Evolutionary conservation across 179 eudicot species (phyloP).

Genomic region (Gypsophila paniculata): DNA sequence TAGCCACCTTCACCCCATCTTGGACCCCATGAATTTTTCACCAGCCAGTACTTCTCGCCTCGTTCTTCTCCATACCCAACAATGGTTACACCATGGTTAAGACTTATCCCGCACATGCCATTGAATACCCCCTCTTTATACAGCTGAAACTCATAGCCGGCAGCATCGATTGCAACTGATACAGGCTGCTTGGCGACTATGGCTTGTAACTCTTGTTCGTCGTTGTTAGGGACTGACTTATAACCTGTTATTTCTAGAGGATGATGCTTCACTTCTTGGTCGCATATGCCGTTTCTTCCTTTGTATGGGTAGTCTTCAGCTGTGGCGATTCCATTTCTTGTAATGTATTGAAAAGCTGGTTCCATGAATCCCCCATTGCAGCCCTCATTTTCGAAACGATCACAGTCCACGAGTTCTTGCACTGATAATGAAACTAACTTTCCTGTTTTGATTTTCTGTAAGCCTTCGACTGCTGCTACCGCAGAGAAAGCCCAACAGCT

Average conservation of each 20-base stretch:
- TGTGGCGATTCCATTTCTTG: slow-evolving; percentile 29
- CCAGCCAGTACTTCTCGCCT: slow-evolving; percentile 37
- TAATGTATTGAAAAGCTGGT: slow-evolving; percentile 35
- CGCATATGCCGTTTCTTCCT: slow-evolving; percentile 29
- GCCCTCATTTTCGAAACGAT: slow-evolving; percentile 20
- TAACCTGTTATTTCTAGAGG: slow-evolving; percentile 32
- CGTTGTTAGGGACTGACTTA: slow-evolving; percentile 21
- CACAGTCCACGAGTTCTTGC: slow-evolving; percentile 27
- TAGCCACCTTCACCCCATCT: slow-evolving; percentile 52
- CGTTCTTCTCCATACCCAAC: slow-evolving; percentile 52
- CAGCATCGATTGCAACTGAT: slow-evolving; percentile 53
- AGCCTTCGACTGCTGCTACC: slow-evolving; percentile 26
- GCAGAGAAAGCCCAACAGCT: slow-evolving; percentile 35
- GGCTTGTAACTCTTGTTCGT: slow-evolving; percentile 32
- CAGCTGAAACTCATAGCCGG: slow-evolving; percentile 38
- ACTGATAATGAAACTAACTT: slow-evolving; percentile 20
- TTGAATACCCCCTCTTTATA: slow-evolving; percentile 40
- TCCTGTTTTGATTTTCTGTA: slow-evolving; percentile 18
- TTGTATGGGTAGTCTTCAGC: slow-evolving; percentile 40
- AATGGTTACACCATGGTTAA: slow-evolving; percentile 43
- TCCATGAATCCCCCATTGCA: slow-evolving; percentile 48
- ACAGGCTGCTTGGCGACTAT: slow-evolving; percentile 53
- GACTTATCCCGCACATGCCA: slow-evolving; percentile 34
- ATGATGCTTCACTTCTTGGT: neutral
- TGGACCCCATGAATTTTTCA: slow-evolving; percentile 54